These are phyloP conservation scores for Lipomyces chichibuensis DNA, from an alignment of 805 yeast species.

Conservation along the genomic window DNA sequence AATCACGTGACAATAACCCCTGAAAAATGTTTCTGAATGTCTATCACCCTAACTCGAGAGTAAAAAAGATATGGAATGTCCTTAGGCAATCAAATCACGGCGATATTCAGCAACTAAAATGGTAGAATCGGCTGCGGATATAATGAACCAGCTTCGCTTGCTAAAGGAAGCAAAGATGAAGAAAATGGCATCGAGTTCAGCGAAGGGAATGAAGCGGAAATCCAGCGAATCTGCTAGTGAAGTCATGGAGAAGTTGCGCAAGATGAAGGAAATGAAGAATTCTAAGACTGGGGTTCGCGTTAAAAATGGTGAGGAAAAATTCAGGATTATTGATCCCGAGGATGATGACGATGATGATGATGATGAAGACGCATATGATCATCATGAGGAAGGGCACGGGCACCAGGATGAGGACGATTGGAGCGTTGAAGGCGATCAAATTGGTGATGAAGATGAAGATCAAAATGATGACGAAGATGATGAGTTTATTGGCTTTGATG, in stretches of 20 bases:
- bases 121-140: conserved; percentile 30
- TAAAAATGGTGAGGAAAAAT: conserved; percentile 4
- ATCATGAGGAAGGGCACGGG: conserved; percentile 3
- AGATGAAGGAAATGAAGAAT: conserved; percentile 16
- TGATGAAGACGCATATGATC: conserved; percentile 23
- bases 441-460: conserved; percentile 4
- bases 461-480: conserved; percentile 17
- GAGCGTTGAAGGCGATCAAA: conserved; percentile 17
- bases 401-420: conserved; percentile 1
- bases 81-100: background rate
- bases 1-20: background rate
- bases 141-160: conserved; percentile 23
- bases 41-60: too few species aligned
- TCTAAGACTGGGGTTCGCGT: too few species aligned
- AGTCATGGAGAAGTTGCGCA: conserved; percentile 28
- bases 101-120: conserved; percentile 2
- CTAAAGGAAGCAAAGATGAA: conserved; percentile 17
- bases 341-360: conserved; percentile 20
- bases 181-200: conserved; percentile 1
- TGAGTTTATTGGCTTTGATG: conserved; percentile 38
- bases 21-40: background rate
- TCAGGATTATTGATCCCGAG: conserved; percentile 18
- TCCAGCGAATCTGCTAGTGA: conserved; percentile 12
- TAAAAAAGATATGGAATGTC: background rate
- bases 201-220: background rate